Evolutionary conservation across 75 land plant genomes (phyloP).

Genomic region (Pinus tabuliformis): DNA sequence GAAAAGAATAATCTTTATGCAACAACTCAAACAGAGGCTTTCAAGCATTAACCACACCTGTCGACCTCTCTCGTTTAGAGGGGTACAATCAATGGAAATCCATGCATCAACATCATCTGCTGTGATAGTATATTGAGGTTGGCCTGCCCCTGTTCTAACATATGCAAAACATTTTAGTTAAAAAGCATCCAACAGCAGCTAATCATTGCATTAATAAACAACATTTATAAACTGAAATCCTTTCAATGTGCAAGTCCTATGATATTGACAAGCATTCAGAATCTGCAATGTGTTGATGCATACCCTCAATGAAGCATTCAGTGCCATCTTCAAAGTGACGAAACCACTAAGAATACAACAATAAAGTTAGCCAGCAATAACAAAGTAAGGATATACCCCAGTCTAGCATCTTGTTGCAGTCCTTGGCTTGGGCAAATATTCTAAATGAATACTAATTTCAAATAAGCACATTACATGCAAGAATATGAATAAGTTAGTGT

Average conservation of each 20-base stretch:
- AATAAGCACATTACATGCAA: background rate
- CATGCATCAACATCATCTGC: conserved; percentile 92
- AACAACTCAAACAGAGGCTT: background rate
- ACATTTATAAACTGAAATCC: background rate
- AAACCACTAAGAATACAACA: conserved; percentile 63
- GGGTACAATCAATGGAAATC: conserved; percentile 85
- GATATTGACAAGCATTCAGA: background rate
- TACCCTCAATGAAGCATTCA: conserved; percentile 76
- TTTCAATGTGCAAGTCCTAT: background rate
- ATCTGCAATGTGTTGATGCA: conserved; percentile 69
- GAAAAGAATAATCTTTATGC: background rate
- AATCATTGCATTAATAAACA: background rate
- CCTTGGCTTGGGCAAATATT: background rate
- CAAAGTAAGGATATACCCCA: background rate
- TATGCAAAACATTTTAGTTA: conserved; percentile 6
- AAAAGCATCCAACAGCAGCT: conserved; percentile 65
- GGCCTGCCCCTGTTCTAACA: conserved; percentile 75
- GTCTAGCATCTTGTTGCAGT: background rate
- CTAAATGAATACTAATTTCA: background rate
- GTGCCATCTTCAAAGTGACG: conserved; percentile 83
- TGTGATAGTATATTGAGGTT: conserved; percentile 88
- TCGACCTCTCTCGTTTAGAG: conserved; percentile 82
- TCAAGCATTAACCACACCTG: conserved; percentile 40
- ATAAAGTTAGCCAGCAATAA: conserved; percentile 6
- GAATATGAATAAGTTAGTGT: background rate